Conservation (phyloP, 2,329 filamentous ascomycete genomes). For the Lachnellula willkommii region DNA sequence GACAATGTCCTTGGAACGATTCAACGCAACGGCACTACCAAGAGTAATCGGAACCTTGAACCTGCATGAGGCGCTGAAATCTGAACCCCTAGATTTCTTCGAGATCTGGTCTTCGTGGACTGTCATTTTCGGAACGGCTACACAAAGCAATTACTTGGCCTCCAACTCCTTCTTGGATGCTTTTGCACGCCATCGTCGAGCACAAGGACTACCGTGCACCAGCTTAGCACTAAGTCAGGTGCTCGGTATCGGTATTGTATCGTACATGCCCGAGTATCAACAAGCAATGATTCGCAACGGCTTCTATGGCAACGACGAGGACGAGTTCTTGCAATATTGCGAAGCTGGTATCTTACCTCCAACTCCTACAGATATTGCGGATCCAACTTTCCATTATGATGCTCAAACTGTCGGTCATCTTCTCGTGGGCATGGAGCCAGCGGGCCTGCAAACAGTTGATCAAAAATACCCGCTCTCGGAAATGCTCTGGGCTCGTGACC, state of each 20-base stretch:
- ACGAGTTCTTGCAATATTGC: neutral
- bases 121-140: slow-evolving; percentile 28
- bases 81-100: slow-evolving; percentile 35
- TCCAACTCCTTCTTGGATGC: slow-evolving; percentile 32
- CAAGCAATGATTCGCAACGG: neutral
- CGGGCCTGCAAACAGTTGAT: neutral
- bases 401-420: neutral
- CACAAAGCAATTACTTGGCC: slow-evolving; percentile 32
- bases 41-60: slow-evolving; percentile 52
- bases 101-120: slow-evolving; percentile 33
- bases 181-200: slow-evolving; percentile 17
- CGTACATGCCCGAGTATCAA: neutral
- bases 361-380: neutral
- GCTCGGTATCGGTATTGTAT: neutral
- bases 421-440: neutral
- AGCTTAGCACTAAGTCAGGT: neutral
- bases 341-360: neutral
- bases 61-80: slow-evolving; percentile 35
- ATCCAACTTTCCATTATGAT: neutral
- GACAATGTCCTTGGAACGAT: neutral
- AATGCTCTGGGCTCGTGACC: neutral
- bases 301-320: neutral
- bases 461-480: neutral
- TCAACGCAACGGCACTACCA: slow-evolving; percentile 29
- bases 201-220: slow-evolving; percentile 9